Evolutionary conservation across 257 asterid genomes (phyloP), one percentile per base, ranked within the genome.

Genomic region (Verbena officinalis): DNA sequence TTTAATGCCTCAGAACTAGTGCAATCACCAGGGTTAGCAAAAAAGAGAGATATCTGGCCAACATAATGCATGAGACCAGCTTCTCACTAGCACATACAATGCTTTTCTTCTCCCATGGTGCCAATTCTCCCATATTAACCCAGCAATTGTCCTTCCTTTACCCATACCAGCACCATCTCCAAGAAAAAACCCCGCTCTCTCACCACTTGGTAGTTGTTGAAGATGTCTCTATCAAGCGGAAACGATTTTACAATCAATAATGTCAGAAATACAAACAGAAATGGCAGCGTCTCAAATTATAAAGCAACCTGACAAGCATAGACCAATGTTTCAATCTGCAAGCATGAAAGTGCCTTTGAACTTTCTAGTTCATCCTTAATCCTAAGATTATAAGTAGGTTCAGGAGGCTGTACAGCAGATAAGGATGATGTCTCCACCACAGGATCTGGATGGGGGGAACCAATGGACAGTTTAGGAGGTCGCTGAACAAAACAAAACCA

Each of bases 111-210:
- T 84, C 67, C 77, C 90, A 71, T 73, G 88, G 62, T 86, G 92
- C 99, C 99, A 94, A 72, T 94, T 94, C 73, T 94, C 97, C 96
- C 97, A 88, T 80, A 94, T 94, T 62, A 94, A 76, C 45, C 99
- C 99, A 45, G 97, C 99, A 69, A 94, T 83, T 53, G 97, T 94
- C 79, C 99, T 80, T 49, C 97, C 99, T 83, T 94, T 94, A 53
- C 99, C 99, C 68, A 90, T 94, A 67, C 99, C 97, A 77, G 99
- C 99, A 75, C 97, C 97, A 88, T 94, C 99, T 68, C 99, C 97
- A 60, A 90, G 83, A 77, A 94, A 94, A 88, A 94, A 94, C 1
- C 99, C 99, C 57, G 97, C 99, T 81, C 97, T 83, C 53, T 77
- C 72, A 81, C 96, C 91, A 76, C 68, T 78, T 30, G 95, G 82